Base-by-base conservation (phyloP, 2,329 filamentous ascomycete genomes). In the Neoarthrinium moseri region DNA sequence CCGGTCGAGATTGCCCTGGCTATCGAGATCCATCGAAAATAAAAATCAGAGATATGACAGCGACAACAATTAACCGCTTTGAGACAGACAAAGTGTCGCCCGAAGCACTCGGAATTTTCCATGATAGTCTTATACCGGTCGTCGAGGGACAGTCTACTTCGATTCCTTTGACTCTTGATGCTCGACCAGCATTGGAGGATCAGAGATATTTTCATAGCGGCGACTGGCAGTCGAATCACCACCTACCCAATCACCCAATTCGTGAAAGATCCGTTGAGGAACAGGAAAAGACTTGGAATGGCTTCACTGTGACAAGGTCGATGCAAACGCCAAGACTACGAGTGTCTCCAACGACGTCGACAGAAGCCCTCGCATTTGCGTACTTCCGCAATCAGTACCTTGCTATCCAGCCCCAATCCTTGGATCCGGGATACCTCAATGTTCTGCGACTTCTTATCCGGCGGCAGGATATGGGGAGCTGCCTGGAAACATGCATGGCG, bases 11-110 rank as follows among this genome's bases (percentile, higher is more conserved):
- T 11, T 40, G 37, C 11, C 37, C 37, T 12, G 37, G 37, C 10
- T 40, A 40, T 18, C 37, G 37, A 26, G 37, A 40, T 29, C 37
- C 37, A 10, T 23, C 37, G n/a, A 23, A 26, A 27, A 40, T 40
- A 23, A 40, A 40, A 18, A 40, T 40, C 13, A 23, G 37, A 8
- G 37, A 40, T 18, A 40, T 40, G 37, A 40, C 37, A 40, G 37
- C 37, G 15, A 40, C 37, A 26, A 40, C 37, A 6, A 40, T 40
- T 17, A 27, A 40, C n/a, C 37, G 37, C 22, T 40, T 40, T 26
- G 37, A 40, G 22, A 29, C 27, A n/a, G n/a, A n/a, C n/a, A n/a
- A n/a, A n/a, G n/a, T n/a, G n/a, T n/a, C n/a, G n/a, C n/a, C n/a
- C n/a, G n/a, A n/a, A n/a, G n/a, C n/a, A n/a, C n/a, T n/a, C n/a